Percentiles rank a stretch among this genome's conserved stretches.
phyloP scores from a whole-genome alignment of 108 stramenopile species.

The Nitzschia sp. region DNA sequence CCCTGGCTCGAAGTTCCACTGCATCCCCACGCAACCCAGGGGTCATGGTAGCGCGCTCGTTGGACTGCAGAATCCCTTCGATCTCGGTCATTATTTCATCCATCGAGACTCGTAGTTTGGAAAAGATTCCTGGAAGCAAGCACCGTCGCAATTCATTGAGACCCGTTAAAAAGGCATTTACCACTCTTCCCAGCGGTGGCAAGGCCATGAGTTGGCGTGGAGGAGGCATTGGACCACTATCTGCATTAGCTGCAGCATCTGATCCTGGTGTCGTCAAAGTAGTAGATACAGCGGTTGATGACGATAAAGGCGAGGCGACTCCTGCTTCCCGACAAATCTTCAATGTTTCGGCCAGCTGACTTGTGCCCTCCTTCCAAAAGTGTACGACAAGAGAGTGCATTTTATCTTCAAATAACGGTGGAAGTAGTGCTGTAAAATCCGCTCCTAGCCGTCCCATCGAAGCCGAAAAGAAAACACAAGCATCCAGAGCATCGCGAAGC shows the following conservation, averaged over 20 bases:
- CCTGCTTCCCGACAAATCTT: slow-evolving; percentile 80
- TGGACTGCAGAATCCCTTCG: slow-evolving; percentile 56
- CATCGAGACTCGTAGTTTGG: slow-evolving; percentile 39
- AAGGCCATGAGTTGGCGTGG: slow-evolving; percentile 73
- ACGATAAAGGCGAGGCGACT: slow-evolving; percentile 67
- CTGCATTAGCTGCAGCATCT: slow-evolving; percentile 18
- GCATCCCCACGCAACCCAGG: slow-evolving; percentile 78
- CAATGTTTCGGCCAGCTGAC: slow-evolving; percentile 62
- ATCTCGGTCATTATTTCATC: slow-evolving; percentile 39
- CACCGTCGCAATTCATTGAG: slow-evolving; percentile 87
- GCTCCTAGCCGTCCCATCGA: slow-evolving; percentile 86
- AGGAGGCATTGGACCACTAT: slow-evolving; percentile 40
- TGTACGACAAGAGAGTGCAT: slow-evolving; percentile 51
- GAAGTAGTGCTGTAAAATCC: slow-evolving; percentile 76
- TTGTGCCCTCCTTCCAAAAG: slow-evolving; percentile 71
- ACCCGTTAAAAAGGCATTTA: slow-evolving; percentile 75
- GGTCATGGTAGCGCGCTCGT: slow-evolving; percentile 74
- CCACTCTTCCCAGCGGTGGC: slow-evolving; percentile 81
- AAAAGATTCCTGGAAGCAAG: slow-evolving; percentile 73
- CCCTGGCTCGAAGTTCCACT: slow-evolving; percentile 59
- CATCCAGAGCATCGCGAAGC: slow-evolving; percentile 82
- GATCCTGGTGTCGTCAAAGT: slow-evolving; percentile 10
- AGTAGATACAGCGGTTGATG: slow-evolving; percentile 30
- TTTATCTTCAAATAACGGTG: slow-evolving; percentile 67
- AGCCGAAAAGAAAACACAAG: slow-evolving; percentile 75